These are phyloP conservation scores for Penicillium lagena DNA, from an alignment of 495 filamentous ascomycete species.

Conservation along the genomic window DNA sequence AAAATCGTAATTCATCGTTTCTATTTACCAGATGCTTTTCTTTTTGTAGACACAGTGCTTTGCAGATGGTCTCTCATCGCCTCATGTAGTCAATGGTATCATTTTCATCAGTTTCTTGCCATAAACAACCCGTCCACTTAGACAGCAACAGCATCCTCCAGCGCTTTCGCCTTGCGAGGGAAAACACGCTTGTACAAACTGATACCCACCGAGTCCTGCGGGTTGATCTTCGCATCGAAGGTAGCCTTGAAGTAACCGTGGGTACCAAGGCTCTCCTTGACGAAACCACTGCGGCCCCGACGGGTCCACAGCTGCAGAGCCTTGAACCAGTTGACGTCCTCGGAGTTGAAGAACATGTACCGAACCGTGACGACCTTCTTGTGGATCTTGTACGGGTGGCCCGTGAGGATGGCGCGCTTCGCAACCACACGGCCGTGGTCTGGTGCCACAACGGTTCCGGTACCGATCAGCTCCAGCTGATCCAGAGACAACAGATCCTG, in stretches of 20 bases:
- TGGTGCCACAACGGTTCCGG: constrained; percentile 76
- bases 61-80: constrained; percentile 16
- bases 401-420: constrained; percentile 90
- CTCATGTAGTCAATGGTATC: constrained; percentile 23
- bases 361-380: constrained; percentile 91
- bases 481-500: constrained; percentile 19
- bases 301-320: constrained; percentile 91
- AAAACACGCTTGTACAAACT: constrained; percentile 92
- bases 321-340: constrained; percentile 96
- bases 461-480: constrained; percentile 66
- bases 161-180: constrained; percentile 60
- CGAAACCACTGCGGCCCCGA: constrained; percentile 76
- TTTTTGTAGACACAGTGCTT: background rate
- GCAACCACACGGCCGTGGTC: constrained; percentile 77
- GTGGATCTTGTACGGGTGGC: constrained; percentile 97
- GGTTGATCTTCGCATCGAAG: constrained; percentile 92
- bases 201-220: constrained; percentile 86
- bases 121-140: constrained; percentile 7
- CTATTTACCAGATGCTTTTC: no score
- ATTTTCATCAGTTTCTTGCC: constrained; percentile 5
- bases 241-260: constrained; percentile 99
- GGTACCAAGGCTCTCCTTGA: constrained; percentile 91
- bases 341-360: constrained; percentile 98
- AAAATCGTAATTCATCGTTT: constrained; percentile 31
- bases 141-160: constrained; percentile 30